Evolutionary conservation across 1,284 basidiomycete genomes (phyloP), one percentile per base, ranked within the genome.

Genomic region (Mycosarcoma maydis): DNA sequence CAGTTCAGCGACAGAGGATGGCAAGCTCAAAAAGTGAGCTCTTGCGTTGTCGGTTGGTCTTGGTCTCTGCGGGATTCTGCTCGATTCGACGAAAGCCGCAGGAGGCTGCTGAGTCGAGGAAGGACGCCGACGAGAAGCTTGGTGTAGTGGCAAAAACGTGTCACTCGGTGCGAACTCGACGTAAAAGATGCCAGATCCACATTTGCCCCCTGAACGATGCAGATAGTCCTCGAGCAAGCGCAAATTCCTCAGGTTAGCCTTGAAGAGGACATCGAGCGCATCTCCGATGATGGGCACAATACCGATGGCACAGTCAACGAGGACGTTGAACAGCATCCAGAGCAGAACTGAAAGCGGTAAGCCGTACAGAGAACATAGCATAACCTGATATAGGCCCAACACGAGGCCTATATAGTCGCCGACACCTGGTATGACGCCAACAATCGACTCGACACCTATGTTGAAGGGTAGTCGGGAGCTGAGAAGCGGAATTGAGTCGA

Each of bases 281-380:
- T 81, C 80, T 4, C 80, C 80, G 14, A 81, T 48, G 14, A 81
- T n/a, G 30, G 80, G 80, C 13, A 81, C 51, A n/a, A 80, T 48
- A 4, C 80, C 80, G 6, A 81, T 40, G 14, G 75, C 27, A 34
- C 59, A 57, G 61, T 81, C 79, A 14, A 81, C 11, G 14, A 80
- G 38, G 30, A 76, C 64, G 37, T 78, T 80, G 47, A 77, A 36
- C 3, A 76, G 44, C 80, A 81, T 81, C 55, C 71, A 64, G 6
- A 51, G 52, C 22, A 81, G 47, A 9, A 77, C 50, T 3, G 40
- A 10, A 22, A 49, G 22, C 16, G 79, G 79, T 19, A 81, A 50
- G 14, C 76, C 78, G 43, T 78, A 81, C 7, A 81, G 54, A 23
- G 71, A 64, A 38, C 68, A 62, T 13, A 81, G 67, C 39, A 64